Conservation (phyloP, 2,329 filamentous ascomycete species). For the Neonectria magnoliae region DNA sequence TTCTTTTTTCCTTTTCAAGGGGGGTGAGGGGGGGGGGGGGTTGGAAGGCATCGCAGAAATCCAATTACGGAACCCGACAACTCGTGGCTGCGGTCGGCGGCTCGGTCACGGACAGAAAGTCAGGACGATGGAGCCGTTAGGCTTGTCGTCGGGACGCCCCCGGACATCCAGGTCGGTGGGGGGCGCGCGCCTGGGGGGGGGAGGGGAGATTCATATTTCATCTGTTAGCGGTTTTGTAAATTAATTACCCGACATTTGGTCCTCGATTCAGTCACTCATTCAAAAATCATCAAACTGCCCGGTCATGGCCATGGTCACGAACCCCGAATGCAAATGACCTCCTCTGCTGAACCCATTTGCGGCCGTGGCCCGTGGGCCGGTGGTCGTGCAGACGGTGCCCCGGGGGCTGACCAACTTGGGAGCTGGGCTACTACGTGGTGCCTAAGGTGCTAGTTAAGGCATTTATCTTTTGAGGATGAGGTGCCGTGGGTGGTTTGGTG, state of each 20-base stretch:
- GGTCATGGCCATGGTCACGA: not conserved
- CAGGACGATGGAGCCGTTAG: conserved; percentile 10
- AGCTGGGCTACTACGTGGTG: no score
- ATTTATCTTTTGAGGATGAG: no score
- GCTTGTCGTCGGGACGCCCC: conserved; percentile 15
- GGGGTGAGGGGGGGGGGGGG: not conserved
- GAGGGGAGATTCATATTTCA: not conserved
- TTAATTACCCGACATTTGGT: not conserved
- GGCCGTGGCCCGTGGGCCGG: not conserved
- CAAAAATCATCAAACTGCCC: conserved; percentile 15
- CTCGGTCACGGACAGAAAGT: conserved; percentile 4
- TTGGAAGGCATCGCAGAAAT: not conserved
- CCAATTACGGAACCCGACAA: conserved; percentile 20
- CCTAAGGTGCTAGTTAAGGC: no score
- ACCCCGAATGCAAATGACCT: not conserved
- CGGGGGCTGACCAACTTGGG: no score
- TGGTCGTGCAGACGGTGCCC: not conserved
- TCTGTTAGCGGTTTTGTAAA: conserved; percentile 4
- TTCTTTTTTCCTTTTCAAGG: not conserved
- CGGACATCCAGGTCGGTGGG: conserved; percentile 11
- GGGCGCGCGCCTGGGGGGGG: not conserved
- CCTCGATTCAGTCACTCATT: conserved; percentile 5
- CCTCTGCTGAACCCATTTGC: not conserved
- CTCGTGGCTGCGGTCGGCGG: conserved; percentile 9
- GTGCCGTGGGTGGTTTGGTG: conserved; percentile 1